Percentiles rank a stretch among this genome's conserved stretches.
These are phyloP conservation scores for Carex pumila DNA, from an alignment of 176 grass and related monocot genomes.

Conservation along the genomic window DNA sequence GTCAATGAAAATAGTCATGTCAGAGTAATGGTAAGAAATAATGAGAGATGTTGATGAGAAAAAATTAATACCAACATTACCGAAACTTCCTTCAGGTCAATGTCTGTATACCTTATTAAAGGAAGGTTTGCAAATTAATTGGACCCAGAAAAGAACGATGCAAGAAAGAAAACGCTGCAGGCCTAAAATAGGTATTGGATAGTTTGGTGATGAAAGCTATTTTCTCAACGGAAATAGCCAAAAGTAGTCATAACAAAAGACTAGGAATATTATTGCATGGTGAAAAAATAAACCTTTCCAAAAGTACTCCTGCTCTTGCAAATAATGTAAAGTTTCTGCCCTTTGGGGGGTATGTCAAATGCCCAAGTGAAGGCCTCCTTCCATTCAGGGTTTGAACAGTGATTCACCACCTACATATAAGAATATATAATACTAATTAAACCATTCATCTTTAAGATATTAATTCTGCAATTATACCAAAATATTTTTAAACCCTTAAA, in stretches of 20 bases:
- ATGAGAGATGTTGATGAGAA: neutral
- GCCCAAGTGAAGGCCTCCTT: slow-evolving; percentile 95
- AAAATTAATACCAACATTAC: neutral
- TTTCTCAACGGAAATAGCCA: no score
- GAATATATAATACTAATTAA: neutral
- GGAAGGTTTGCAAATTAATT: neutral
- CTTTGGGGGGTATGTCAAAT: slow-evolving; percentile 92
- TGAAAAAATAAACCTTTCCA: slow-evolving; percentile 57
- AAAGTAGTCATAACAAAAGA: neutral
- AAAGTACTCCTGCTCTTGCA: slow-evolving; percentile 99
- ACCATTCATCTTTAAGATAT: neutral
- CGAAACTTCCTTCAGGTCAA: neutral
- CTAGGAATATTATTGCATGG: neutral
- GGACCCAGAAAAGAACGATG: neutral
- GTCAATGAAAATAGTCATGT: neutral
- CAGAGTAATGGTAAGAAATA: neutral
- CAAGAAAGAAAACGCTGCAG: neutral
- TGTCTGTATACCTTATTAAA: neutral
- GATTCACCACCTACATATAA: slow-evolving; percentile 60
- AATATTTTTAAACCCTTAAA: neutral
- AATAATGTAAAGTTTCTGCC: slow-evolving; percentile 92
- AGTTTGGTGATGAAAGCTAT: neutral
- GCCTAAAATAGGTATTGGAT: neutral
- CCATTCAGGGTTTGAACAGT: slow-evolving; percentile 78
- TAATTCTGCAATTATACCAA: neutral